Evolutionary conservation across 169 alveolate genomes (phyloP).

Genomic region (Eimeria tenella): DNA sequence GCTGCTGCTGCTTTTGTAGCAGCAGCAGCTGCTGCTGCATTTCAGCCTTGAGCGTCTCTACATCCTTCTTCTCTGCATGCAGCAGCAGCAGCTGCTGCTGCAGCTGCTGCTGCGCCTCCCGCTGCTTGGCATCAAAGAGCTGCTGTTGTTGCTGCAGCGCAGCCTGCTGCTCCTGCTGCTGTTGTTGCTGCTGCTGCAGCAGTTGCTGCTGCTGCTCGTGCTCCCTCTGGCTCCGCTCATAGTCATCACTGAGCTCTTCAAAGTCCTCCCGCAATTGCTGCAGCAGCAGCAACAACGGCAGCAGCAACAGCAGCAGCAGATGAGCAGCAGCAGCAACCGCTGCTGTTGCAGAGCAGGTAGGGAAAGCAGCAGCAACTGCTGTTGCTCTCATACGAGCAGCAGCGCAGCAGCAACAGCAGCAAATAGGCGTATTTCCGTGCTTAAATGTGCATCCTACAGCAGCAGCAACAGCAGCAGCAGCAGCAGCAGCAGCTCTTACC

Average conservation of each 20-base stretch:
- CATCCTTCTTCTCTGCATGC: not conserved
- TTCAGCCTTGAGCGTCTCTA: not conserved
- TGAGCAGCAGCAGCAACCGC: conserved; percentile 8
- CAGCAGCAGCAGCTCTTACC: conserved; percentile 5
- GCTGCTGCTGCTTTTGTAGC: conserved; percentile 40
- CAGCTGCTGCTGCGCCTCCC: conserved; percentile 35
- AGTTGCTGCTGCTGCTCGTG: conserved; percentile 38
- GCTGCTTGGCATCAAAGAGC: not conserved
- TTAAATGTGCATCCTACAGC: conserved; percentile 22
- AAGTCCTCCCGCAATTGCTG: conserved; percentile 40
- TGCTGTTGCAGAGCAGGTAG: not conserved
- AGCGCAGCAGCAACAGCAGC: not conserved
- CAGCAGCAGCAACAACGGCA: not conserved
- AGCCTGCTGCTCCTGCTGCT: conserved; percentile 31
- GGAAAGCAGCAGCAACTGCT: not conserved
- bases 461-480: conserved; percentile 21
- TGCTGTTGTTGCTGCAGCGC: conserved; percentile 57
- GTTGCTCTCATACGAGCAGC: not conserved
- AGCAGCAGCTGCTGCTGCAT: conserved; percentile 9
- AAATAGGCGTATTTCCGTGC: too few relatives aligned
- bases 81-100: not conserved
- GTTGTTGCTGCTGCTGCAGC: conserved; percentile 3
- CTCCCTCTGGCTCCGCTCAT: conserved; percentile 31
- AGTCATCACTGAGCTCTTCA: conserved; percentile 40
- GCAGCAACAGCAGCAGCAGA: conserved; percentile 2